Evolutionary conservation across 495 filamentous ascomycete species (phyloP).

Genomic region (Rusavskia elegans): DNA sequence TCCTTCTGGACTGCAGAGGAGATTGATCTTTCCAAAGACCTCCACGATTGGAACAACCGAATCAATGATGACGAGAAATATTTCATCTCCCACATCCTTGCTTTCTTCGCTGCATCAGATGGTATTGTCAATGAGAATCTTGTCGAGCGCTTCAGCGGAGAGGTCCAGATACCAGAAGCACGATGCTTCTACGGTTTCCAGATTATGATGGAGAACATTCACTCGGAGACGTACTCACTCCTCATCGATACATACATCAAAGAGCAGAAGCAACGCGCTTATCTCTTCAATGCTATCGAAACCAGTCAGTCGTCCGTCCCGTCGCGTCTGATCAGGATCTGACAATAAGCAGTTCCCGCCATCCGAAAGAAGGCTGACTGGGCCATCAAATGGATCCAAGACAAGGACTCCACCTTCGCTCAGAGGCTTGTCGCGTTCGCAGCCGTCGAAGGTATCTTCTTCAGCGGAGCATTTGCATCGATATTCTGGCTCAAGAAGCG

Average conservation of each 20-base stretch:
- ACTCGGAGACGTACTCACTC: constrained; percentile 98
- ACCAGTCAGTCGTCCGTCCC: constrained; percentile 47
- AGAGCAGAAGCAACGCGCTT: constrained; percentile 86
- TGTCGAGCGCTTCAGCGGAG: constrained; percentile 89
- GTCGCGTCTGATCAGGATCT: constrained; percentile 8
- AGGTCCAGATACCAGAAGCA: constrained; percentile 94
- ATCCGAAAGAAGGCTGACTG: constrained; percentile 97
- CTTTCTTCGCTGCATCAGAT: constrained; percentile 98
- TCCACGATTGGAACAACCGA: constrained; percentile 97
- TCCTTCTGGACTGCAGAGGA: constrained; percentile 99
- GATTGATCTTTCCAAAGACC: constrained; percentile 96
- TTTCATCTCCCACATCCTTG: constrained; percentile 96
- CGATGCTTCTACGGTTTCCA: constrained; percentile 99
- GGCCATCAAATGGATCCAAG: constrained; percentile 88
- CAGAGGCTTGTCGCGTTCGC: constrained; percentile 94
- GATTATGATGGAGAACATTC: constrained; percentile 99
- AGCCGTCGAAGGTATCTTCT: constrained; percentile 98
- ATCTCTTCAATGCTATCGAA: constrained; percentile 97
- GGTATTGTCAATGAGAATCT: constrained; percentile 99
- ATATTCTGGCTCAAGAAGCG: constrained; percentile 99
- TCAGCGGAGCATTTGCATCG: constrained; percentile 95
- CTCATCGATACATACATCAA: constrained; percentile 99
- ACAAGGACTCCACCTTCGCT: constrained; percentile 84
- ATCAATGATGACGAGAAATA: constrained; percentile 93
- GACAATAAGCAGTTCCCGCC: constrained; percentile 53